phyloP scores from a whole-genome alignment of 176 grass and related monocot genomes.

The Themeda triandra region DNA sequence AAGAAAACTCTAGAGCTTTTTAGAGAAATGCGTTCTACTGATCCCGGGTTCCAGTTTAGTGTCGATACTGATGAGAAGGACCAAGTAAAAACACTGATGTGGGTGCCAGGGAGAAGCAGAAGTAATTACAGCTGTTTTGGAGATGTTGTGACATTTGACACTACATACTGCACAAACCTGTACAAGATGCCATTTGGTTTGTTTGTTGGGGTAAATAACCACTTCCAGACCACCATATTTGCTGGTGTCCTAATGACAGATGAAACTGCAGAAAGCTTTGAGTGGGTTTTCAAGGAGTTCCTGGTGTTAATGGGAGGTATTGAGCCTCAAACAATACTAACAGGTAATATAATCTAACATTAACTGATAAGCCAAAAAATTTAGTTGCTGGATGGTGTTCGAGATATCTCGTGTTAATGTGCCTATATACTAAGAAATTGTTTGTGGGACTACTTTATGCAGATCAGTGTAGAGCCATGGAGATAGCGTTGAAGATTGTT shows the following conservation, averaged over 20 bases:
- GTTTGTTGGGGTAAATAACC: neutral
- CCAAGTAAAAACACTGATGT: neutral
- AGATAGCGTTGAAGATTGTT: too few species aligned
- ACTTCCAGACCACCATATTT: neutral
- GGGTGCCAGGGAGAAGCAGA: neutral
- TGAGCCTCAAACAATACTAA: too few species aligned
- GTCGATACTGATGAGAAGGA: neutral
- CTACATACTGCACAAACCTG: neutral
- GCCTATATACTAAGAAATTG: too few species aligned
- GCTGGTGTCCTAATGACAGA: neutral
- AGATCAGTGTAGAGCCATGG: too few species aligned
- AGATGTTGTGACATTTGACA: neutral
- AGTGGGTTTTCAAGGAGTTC: too few species aligned
- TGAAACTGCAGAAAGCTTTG: neutral
- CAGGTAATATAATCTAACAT: too few species aligned
- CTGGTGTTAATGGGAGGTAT: too few species aligned
- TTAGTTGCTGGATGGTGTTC: too few species aligned
- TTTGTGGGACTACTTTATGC: too few species aligned
- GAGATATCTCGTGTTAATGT: too few species aligned
- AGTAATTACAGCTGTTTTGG: neutral
- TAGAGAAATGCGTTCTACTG: neutral
- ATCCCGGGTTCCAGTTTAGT: neutral
- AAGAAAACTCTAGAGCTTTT: neutral
- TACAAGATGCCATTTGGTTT: neutral
- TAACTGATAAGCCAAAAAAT: too few species aligned